Conservation (phyloP, 345 rosid species). For the Rhodamnia argentea region DNA sequence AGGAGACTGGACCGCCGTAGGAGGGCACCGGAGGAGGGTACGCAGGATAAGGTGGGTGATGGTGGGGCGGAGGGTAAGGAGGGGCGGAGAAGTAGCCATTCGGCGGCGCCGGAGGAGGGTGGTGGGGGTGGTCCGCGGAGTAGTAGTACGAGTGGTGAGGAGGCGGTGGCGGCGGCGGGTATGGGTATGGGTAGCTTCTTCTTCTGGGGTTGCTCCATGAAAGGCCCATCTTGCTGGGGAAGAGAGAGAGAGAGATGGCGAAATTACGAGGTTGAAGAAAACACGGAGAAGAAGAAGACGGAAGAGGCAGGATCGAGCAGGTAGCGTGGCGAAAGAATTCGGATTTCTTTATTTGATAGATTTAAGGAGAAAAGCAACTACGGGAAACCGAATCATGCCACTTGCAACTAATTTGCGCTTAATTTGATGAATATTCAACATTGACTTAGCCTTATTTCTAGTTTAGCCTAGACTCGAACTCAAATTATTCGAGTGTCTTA, state of each 20-base stretch:
- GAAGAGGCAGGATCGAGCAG: neutral
- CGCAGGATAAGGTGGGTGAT: constrained; percentile 9
- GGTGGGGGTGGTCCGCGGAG: constrained; percentile 8
- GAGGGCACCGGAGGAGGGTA: constrained; percentile 19
- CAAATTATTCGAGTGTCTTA: too few species aligned
- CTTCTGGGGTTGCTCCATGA: constrained; percentile 58
- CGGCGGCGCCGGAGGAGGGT: neutral
- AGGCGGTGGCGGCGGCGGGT: constrained; percentile 14
- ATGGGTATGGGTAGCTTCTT: constrained; percentile 25
- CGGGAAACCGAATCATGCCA: too few species aligned
- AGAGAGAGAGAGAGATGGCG: neutral
- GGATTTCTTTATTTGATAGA: neutral
- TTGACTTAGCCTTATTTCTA: too few species aligned
- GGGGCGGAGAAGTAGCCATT: constrained; percentile 1
- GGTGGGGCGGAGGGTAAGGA: constrained; percentile 16
- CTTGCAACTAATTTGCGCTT: too few species aligned
- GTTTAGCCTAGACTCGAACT: too few species aligned
- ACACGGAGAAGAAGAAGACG: neutral
- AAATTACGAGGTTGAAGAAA: neutral
- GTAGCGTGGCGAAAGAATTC: neutral
- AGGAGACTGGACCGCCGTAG: constrained; percentile 14
- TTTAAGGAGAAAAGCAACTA: too few species aligned
- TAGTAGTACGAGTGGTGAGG: constrained; percentile 11
- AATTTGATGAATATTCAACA: too few species aligned
- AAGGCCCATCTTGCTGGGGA: constrained; percentile 41